Percentiles rank a stretch among this genome's conserved stretches.
These are phyloP conservation scores for Podila minutissima DNA, from an alignment of 192 early-diverging fungal genomes.

Conservation along the genomic window DNA sequence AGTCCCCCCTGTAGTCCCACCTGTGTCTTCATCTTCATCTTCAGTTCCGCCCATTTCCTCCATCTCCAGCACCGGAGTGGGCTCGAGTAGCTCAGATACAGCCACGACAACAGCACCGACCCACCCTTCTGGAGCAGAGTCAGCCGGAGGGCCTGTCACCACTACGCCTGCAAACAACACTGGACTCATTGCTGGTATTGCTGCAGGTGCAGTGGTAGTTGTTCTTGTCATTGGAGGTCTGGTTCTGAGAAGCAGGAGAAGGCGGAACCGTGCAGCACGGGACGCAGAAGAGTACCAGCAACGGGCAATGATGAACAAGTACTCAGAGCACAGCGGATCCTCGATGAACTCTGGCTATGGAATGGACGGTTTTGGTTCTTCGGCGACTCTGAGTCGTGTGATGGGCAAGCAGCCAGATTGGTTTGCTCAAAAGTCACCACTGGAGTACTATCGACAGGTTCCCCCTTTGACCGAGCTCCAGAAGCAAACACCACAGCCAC, in stretches of 20 bases:
- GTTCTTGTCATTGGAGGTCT: conserved; percentile 12
- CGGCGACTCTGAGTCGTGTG: not conserved
- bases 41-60: not conserved
- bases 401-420: conserved; percentile 21
- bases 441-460: conserved; percentile 27
- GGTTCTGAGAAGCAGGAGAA: conserved; percentile 10
- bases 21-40: not conserved
- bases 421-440: conserved; percentile 32
- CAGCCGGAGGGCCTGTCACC: not conserved
- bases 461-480: conserved; percentile 13
- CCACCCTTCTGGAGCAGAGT: not conserved
- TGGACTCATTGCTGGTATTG: conserved; percentile 21
- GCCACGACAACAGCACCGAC: not conserved
- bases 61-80: not conserved
- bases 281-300: conserved; percentile 26
- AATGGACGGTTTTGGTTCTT: too few relatives aligned
- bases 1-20: not conserved
- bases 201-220: conserved; percentile 10
- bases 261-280: conserved; percentile 11
- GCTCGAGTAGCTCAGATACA: not conserved
- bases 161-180: not conserved
- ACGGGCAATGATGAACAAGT: conserved; percentile 14
- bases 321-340: conserved; percentile 7
- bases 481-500: not conserved
- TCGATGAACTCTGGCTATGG: not conserved